A percentile compares a stretch with the other conserved stretches of the same genome.
Conservation (phyloP, 2,329 filamentous ascomycete species). For the Neopestalotiopsis rosae region DNA sequence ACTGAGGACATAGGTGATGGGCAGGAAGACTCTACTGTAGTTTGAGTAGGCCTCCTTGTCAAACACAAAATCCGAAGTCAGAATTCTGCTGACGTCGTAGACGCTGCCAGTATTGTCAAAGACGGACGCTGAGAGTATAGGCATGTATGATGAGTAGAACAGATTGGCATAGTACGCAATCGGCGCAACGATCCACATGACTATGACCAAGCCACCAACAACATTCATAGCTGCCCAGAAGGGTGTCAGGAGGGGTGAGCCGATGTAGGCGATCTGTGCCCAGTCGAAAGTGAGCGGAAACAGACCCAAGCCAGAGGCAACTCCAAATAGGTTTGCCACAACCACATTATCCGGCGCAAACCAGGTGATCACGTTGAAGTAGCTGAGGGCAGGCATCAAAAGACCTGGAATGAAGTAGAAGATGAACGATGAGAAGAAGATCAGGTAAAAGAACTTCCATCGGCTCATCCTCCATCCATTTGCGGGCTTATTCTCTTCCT, state of each 20-base stretch:
- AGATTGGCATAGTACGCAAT: constrained; percentile 82
- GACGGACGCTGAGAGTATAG: constrained; percentile 81
- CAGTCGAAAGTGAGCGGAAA: constrained; percentile 91
- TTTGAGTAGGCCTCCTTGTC: constrained; percentile 75
- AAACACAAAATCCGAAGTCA: constrained; percentile 80
- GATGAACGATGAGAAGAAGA: constrained; percentile 72
- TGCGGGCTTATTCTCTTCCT: constrained; percentile 80
- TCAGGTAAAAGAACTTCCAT: constrained; percentile 82
- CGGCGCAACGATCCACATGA: constrained; percentile 86
- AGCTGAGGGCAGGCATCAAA: constrained; percentile 82
- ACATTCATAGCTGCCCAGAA: constrained; percentile 90
- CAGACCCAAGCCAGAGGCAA: constrained; percentile 81
- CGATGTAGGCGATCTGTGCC: constrained; percentile 89
- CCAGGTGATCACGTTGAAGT: constrained; percentile 90
- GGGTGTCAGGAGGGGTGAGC: constrained; percentile 81
- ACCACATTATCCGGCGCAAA: constrained; percentile 87
- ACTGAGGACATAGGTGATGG: constrained; percentile 86
- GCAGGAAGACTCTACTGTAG: constrained; percentile 86
- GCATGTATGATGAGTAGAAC: constrained; percentile 84
- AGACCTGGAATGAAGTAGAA: constrained; percentile 89
- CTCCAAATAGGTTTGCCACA: constrained; percentile 84
- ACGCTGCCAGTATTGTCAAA: constrained; percentile 84
- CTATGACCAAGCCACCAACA: constrained; percentile 76
- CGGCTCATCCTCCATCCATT: constrained; percentile 84
- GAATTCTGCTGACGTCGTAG: constrained; percentile 81